A percentile compares a stretch with the other conserved stretches of the same genome.
Conservation (phyloP, 257 asterid species). For the Petunia axillaris region DNA sequence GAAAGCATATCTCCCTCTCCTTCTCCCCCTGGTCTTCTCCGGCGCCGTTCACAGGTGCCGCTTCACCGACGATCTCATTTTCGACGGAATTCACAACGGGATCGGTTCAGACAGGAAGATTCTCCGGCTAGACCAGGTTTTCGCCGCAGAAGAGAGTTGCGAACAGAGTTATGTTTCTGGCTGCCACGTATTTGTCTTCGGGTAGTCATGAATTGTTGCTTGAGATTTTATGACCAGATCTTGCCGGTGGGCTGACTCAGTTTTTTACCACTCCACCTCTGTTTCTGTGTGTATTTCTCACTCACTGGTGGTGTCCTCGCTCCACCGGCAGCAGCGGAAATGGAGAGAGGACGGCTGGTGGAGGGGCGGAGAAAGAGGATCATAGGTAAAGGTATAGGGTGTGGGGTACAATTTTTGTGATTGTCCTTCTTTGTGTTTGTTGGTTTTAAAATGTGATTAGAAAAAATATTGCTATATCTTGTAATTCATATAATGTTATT, state of each 20-base stretch:
- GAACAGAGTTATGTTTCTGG: conserved; percentile 83
- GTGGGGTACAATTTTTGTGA: too few species aligned
- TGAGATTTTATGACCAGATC: conserved; percentile 86
- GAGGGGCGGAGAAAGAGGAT: too few species aligned
- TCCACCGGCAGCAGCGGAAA: too few species aligned
- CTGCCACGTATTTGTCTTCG: conserved; percentile 56
- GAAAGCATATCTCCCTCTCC: neutral
- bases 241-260: conserved; percentile 67
- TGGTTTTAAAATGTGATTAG: too few species aligned
- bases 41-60: conserved; percentile 34
- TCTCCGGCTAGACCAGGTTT: conserved; percentile 38
- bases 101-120: neutral
- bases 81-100: conserved; percentile 46
- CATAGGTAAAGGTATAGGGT: too few species aligned
- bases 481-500: too few species aligned
- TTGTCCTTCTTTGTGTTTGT: too few species aligned
- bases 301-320: too few species aligned
- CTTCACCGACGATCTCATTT: conserved; percentile 46
- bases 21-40: neutral
- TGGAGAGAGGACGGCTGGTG: too few species aligned
- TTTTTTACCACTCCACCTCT: too few species aligned
- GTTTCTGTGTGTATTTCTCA: too few species aligned
- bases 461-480: too few species aligned
- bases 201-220: conserved; percentile 83
- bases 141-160: conserved; percentile 50